Conservation (phyloP, 1,284 basidiomycete species). For the Pseudozyma tsukubaensis region DNA sequence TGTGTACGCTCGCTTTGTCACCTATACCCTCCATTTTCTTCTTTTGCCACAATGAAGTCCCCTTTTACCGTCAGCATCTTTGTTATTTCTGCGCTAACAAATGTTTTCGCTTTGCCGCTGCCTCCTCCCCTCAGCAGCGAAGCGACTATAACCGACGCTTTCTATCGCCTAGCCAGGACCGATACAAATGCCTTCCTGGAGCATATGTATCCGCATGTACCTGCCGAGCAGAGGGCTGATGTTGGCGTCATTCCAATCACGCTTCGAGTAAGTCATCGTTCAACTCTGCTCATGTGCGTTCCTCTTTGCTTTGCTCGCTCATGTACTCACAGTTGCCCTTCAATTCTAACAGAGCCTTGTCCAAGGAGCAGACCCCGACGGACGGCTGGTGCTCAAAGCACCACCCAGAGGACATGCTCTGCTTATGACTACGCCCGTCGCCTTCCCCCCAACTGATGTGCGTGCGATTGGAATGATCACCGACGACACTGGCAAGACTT, state of each 20-base stretch:
- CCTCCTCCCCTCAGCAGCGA: too few species aligned
- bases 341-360: not conserved
- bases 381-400: not conserved
- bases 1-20: too few species aligned
- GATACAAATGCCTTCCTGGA: not conserved
- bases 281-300: not conserved
- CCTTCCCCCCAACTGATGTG: too few species aligned
- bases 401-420: not conserved
- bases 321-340: too few species aligned
- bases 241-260: constrained; percentile 1
- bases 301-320: too few species aligned
- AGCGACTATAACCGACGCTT: not conserved
- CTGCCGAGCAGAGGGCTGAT: not conserved
- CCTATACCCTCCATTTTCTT: too few species aligned
- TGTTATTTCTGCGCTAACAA: too few species aligned
- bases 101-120: too few species aligned
- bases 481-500: not conserved
- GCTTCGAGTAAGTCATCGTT: constrained; percentile 2
- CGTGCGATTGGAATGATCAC: not conserved
- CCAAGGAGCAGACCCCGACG: not conserved
- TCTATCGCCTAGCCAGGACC: not conserved
- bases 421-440: not conserved
- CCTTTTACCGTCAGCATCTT: too few species aligned
- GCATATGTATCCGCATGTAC: not conserved
- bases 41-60: too few species aligned